phyloP scores from a whole-genome alignment of 1,284 basidiomycete species.

The Trichosporon sp. region DNA sequence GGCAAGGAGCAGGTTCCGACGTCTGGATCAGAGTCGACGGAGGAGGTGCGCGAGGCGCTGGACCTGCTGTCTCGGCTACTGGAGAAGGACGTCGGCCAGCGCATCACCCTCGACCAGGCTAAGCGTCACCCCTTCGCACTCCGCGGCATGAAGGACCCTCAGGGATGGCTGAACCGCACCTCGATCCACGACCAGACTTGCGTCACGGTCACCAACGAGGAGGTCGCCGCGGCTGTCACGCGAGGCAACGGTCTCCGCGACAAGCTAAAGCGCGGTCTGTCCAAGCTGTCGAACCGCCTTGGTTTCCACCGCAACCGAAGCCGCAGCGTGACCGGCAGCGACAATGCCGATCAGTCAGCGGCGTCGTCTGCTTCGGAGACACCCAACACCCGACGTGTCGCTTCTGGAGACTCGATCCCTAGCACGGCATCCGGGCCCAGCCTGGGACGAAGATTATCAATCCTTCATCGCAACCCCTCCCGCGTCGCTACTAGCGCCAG shows the following conservation, averaged over 20 bases:
- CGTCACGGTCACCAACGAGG: conserved; percentile 74
- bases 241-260: conserved; percentile 47
- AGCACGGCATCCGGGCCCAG: conserved; percentile 13
- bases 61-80: conserved; percentile 75
- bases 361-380: conserved; percentile 18
- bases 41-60: conserved; percentile 64
- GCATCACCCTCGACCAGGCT: conserved; percentile 80
- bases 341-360: conserved; percentile 28
- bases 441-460: conserved; percentile 27
- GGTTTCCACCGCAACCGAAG: conserved; percentile 40
- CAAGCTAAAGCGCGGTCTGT: conserved; percentile 48
- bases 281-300: conserved; percentile 42
- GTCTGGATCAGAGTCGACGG: conserved; percentile 56
- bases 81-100: conserved; percentile 75
- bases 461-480: conserved; percentile 14
- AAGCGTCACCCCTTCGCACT: conserved; percentile 80
- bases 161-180: conserved; percentile 78
- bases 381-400: conserved; percentile 22
- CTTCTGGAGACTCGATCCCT: conserved; percentile 28
- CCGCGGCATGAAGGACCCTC: conserved; percentile 69
- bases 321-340: conserved; percentile 44
- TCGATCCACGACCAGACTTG: conserved; percentile 65
- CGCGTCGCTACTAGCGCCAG: background rate
- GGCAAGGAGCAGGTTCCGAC: conserved; percentile 70
- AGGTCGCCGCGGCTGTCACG: conserved; percentile 73